Conservation (phyloP, 2,329 filamentous ascomycete genomes). For the Fusarium circinatum region DNA sequence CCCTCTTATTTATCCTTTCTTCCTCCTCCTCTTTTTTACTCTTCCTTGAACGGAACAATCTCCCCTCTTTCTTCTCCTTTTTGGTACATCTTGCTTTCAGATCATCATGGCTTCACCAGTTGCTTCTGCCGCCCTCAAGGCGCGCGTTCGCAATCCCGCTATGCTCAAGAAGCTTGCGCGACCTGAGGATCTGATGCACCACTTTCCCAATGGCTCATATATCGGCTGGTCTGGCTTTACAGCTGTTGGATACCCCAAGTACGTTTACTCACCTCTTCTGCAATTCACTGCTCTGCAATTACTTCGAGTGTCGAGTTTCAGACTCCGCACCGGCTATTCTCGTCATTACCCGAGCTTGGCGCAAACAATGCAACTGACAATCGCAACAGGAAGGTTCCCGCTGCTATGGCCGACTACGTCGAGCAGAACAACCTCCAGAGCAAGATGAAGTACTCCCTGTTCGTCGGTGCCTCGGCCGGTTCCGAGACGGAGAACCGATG, state of each 20-base stretch:
- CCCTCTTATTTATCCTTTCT: conserved; percentile 25
- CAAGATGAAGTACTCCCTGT: conserved; percentile 85
- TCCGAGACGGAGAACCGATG: conserved; percentile 92
- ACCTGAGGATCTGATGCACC: conserved; percentile 80
- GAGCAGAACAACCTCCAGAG: conserved; percentile 87
- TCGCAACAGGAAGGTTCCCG: conserved; percentile 77
- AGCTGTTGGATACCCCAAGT: conserved; percentile 88
- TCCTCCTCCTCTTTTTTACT: neutral
- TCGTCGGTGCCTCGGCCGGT: conserved; percentile 89
- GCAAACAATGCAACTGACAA: neutral
- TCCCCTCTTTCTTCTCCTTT: conserved; percentile 33
- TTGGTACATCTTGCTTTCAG: conserved; percentile 13
- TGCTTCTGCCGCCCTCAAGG: conserved; percentile 79
- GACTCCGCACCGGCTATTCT: conserved; percentile 30
- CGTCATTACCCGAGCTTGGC: conserved; percentile 30
- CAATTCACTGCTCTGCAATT: neutral
- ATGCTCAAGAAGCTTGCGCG: conserved; percentile 83
- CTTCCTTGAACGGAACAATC: conserved; percentile 23
- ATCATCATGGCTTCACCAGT: conserved; percentile 59
- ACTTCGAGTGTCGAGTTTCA: neutral
- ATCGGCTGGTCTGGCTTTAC: conserved; percentile 94
- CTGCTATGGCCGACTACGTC: conserved; percentile 86
- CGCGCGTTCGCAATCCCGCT: conserved; percentile 78
- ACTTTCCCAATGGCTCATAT: conserved; percentile 87
- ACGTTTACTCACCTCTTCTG: conserved; percentile 11